Evolutionary conservation across 768 basidiomycete genomes (phyloP), one percentile per base, ranked within the genome.

Genomic region (Galerina sulciceps): DNA sequence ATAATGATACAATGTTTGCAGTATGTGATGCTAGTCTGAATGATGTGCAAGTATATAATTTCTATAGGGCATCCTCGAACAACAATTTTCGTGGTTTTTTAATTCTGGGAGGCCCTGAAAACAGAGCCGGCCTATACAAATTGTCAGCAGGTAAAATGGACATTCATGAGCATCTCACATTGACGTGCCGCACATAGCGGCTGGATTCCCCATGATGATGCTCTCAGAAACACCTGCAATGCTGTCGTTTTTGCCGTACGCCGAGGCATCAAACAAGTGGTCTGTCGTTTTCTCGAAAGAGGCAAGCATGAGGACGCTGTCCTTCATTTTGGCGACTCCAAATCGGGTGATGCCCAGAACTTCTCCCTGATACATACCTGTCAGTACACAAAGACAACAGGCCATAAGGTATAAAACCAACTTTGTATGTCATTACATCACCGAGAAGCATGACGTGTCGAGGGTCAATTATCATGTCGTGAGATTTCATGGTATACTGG

Each of bases 241-340:
- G 56, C 84, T 86, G 69, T 99, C 97, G 49, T 88, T 94, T 75
- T 99, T 99, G 10, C 95, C 94, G 72, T 90, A 96, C 2, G 97
- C 93, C 10, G 97, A 90, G 2, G 97, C 97, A 69, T 99, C 95
- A 75, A 99, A 99, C 59, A 99, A 77, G 73, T 99, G 97, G 78
- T 99, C 97, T 13, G 97, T 99, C 14, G 97, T 99, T 79, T 99
- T 99, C 76, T 99, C 97, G 74, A 99, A 99, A 22, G 94, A 97
- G 10, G 97, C 97, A 67, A 99, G 80, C 97, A 99, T 99, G 67
- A 99, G 85, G 0, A 98, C 96, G 67, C 93, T 94, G 74, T 99
- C 97, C 74, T 99, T 99, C 94, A 99, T 99, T 79, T 98, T 98
- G 8, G 96, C 93, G 22, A 99, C 96, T 69, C 97, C 97, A 74